These are phyloP conservation scores for Yamadazyma kitorensis DNA, from an alignment of 805 yeast genomes.

Conservation along the genomic window DNA sequence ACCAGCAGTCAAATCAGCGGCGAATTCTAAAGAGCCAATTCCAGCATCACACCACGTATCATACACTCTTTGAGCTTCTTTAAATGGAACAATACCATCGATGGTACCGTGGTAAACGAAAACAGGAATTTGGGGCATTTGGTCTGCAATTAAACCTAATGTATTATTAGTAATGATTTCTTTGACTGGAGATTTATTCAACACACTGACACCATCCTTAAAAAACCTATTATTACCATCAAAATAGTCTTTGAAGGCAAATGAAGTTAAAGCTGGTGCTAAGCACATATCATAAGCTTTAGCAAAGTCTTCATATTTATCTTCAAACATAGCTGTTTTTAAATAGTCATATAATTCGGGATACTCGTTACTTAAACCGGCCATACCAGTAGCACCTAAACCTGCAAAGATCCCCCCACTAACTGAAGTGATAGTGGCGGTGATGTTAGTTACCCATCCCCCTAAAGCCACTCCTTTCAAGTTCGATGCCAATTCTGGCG, in stretches of 20 bases:
- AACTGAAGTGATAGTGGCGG: constrained; percentile 20
- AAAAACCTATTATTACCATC: constrained; percentile 6
- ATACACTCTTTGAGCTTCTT: constrained; percentile 14
- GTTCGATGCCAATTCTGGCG: constrained; percentile 26
- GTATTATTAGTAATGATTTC: constrained; percentile 18
- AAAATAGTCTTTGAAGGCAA: constrained; percentile 5
- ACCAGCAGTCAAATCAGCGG: constrained; percentile 15
- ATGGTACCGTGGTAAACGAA: constrained; percentile 19
- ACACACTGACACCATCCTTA: constrained; percentile 14
- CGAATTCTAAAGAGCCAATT: constrained; percentile 23
- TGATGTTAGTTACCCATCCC: constrained; percentile 35
- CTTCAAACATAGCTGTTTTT: constrained; percentile 6
- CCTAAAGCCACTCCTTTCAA: constrained; percentile 33
- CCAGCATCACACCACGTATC: constrained; percentile 24
- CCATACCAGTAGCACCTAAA: constrained; percentile 25
- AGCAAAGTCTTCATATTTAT: constrained; percentile 6
- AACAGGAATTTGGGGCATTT: constrained; percentile 19
- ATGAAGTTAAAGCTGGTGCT: constrained; percentile 2
- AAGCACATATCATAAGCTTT: constrained; percentile 5
- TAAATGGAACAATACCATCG: constrained; percentile 18
- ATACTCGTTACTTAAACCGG: constrained; percentile 31
- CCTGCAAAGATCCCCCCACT: constrained; percentile 30
- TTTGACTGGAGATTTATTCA: constrained; percentile 11
- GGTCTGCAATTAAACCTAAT: constrained; percentile 12
- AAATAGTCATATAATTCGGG: constrained; percentile 16